Conservation (phyloP, 192 early-diverging fungal species). For the Umbelopsis vinacea region DNA sequence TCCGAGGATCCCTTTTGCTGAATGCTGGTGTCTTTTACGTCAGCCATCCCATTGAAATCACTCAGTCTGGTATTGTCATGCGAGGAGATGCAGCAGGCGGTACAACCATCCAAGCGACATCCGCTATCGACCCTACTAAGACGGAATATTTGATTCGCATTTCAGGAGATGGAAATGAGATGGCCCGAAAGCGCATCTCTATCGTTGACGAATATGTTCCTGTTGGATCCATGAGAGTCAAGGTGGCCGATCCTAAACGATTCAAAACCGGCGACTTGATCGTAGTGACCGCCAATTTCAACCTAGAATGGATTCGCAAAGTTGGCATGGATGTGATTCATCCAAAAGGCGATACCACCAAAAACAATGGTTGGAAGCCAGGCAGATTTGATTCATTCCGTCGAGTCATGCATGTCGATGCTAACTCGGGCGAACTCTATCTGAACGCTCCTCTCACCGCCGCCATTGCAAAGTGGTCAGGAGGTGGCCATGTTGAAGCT, state of each 20-base stretch:
- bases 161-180: constrained; percentile 32
- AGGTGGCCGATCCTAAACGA: constrained; percentile 16
- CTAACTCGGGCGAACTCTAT: constrained; percentile 29
- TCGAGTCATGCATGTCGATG: constrained; percentile 36
- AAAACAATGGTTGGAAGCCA: constrained; percentile 44
- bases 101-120: constrained; percentile 40
- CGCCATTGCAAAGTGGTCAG: constrained; percentile 39
- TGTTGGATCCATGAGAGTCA: constrained; percentile 36
- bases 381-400: constrained; percentile 43
- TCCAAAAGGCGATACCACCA: constrained; percentile 31
- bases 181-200: constrained; percentile 33
- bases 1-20: constrained; percentile 43
- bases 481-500: constrained; percentile 45
- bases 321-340: constrained; percentile 55
- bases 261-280: constrained; percentile 44
- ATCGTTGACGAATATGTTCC: constrained; percentile 45
- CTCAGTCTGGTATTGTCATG: constrained; percentile 42
- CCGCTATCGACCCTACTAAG: constrained; percentile 34
- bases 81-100: constrained; percentile 46
- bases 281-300: constrained; percentile 41
- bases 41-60: constrained; percentile 37
- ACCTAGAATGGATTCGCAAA: constrained; percentile 45
- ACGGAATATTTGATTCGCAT: constrained; percentile 40
- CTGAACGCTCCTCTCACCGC: constrained; percentile 49
- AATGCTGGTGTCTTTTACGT: constrained; percentile 43